Percentiles rank a stretch among this genome's conserved stretches.
These are phyloP conservation scores for Falciphora oryzae DNA, from an alignment of 2,329 filamentous ascomycete species.

Conservation along the genomic window DNA sequence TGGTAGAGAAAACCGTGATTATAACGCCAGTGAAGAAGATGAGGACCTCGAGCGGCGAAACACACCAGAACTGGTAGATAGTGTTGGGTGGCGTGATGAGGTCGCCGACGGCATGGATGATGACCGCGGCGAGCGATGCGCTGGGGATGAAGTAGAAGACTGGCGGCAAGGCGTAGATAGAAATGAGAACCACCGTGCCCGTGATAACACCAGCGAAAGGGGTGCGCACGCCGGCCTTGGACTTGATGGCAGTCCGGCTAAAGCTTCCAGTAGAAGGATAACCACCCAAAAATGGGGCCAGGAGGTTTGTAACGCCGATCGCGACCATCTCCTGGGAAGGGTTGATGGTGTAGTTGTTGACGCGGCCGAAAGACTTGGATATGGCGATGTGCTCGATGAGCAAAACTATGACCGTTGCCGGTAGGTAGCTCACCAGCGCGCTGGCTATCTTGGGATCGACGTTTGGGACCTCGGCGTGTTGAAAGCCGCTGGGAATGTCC, in stretches of 20 bases:
- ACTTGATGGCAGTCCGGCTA: slow-evolving; percentile 72
- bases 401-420: slow-evolving; percentile 82
- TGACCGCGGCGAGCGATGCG: slow-evolving; percentile 65
- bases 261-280: slow-evolving; percentile 82
- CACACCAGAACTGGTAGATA: slow-evolving; percentile 91
- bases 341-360: slow-evolving; percentile 96
- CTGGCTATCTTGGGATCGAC: slow-evolving; percentile 62
- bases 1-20: slow-evolving; percentile 79
- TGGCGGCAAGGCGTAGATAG: slow-evolving; percentile 69
- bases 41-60: slow-evolving; percentile 81
- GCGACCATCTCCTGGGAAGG: slow-evolving; percentile 95
- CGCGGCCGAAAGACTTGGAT: slow-evolving; percentile 93
- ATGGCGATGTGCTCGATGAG: slow-evolving; percentile 98
- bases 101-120: slow-evolving; percentile 78
- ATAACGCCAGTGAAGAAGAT: slow-evolving; percentile 93
- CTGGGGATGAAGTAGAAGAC: slow-evolving; percentile 80
- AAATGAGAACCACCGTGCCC: slow-evolving; percentile 67
- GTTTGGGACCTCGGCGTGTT: slow-evolving; percentile 68
- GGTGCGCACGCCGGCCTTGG: slow-evolving; percentile 75
- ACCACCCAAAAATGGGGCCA: slow-evolving; percentile 86
- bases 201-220: slow-evolving; percentile 76
- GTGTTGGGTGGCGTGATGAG: slow-evolving; percentile 87
- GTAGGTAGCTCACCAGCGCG: slow-evolving; percentile 66
- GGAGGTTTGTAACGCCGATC: slow-evolving; percentile 84
- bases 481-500: slow-evolving; percentile 77